These are phyloP conservation scores for Tolypocladium album DNA, from an alignment of 2,329 filamentous ascomycete genomes.

Conservation along the genomic window DNA sequence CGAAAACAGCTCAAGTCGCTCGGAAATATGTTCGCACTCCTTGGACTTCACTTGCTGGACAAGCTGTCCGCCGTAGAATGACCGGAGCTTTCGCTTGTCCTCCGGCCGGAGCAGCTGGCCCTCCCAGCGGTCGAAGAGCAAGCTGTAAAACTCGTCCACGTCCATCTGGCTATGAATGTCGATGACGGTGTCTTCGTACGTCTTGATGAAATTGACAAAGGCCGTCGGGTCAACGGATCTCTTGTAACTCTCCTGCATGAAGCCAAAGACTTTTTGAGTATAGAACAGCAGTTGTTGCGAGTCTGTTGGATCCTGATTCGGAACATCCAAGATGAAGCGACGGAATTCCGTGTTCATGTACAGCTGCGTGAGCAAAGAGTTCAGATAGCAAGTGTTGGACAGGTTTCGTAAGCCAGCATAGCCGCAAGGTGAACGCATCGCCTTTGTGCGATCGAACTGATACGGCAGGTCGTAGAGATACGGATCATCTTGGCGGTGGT, in stretches of 20 bases:
- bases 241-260: conserved; percentile 73
- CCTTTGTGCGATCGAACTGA: conserved; percentile 53
- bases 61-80: conserved; percentile 83
- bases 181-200: conserved; percentile 71
- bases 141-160: conserved; percentile 93
- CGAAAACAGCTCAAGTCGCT: conserved; percentile 80
- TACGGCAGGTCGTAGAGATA: conserved; percentile 52
- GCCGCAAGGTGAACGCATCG: conserved; percentile 65
- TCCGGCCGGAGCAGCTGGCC: conserved; percentile 58
- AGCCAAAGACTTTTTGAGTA: conserved; percentile 72
- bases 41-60: conserved; percentile 94
- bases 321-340: conserved; percentile 64
- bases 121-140: conserved; percentile 87
- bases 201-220: conserved; percentile 67
- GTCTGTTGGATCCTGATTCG: conserved; percentile 40
- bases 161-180: conserved; percentile 93
- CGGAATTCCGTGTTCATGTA: conserved; percentile 93
- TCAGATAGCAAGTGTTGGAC: conserved; percentile 94
- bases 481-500: conserved; percentile 22
- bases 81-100: conserved; percentile 63
- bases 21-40: conserved; percentile 88
- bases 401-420: conserved; percentile 88
- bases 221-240: conserved; percentile 62
- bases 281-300: conserved; percentile 61
- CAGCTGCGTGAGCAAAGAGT: conserved; percentile 85